Evolutionary conservation across 139 green algal species (phyloP), one percentile per base, ranked within the genome.

Genomic region (Chlorella ohadii): DNA sequence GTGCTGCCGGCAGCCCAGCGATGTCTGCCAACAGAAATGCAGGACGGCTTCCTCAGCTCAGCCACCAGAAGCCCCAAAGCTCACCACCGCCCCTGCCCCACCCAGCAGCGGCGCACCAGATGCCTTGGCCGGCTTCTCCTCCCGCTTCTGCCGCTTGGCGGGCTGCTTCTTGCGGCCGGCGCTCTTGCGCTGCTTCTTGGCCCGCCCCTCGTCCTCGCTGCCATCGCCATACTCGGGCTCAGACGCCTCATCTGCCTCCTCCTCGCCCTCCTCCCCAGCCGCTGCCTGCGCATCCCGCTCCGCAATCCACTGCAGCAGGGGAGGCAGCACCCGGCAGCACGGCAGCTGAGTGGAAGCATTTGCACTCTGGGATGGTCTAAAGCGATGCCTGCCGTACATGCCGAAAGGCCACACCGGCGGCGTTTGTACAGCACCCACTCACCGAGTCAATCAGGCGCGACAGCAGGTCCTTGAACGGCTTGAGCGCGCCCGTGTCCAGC

Each of bases 391-490:
- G n/a, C n/a, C n/a, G n/a, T n/a, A n/a, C n/a, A n/a, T n/a, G n/a
- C n/a, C n/a, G n/a, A n/a, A n/a, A n/a, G n/a, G n/a, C n/a, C n/a
- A n/a, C n/a, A n/a, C n/a, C n/a, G n/a, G n/a, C n/a, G n/a, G n/a
- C n/a, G n/a, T n/a, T n/a, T n/a, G n/a, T n/a, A n/a, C n/a, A n/a
- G n/a, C n/a, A n/a, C n/a, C n/a, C 39, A 27, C 78, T 0, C 65
- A 84, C 87, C 85, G 79, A 59, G 70, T 90, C 84, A n/a, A 90
- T 76, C 33, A 79, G 56, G 1, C 67, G 15, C 23, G 47, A 59
- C 34, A 90, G 33, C 23, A 85, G 28, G 25, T 79, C 55, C 72
- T 90, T 90, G 36, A 70, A 59, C 0, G 64, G 61, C 78, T 90
- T 90, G 28, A 90, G 79, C 28, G 33, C 74, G 25, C 81, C 83